Evolutionary conservation across 129 eudicot genomes (phyloP).

Genomic region (Kitagawia praeruptora): DNA sequence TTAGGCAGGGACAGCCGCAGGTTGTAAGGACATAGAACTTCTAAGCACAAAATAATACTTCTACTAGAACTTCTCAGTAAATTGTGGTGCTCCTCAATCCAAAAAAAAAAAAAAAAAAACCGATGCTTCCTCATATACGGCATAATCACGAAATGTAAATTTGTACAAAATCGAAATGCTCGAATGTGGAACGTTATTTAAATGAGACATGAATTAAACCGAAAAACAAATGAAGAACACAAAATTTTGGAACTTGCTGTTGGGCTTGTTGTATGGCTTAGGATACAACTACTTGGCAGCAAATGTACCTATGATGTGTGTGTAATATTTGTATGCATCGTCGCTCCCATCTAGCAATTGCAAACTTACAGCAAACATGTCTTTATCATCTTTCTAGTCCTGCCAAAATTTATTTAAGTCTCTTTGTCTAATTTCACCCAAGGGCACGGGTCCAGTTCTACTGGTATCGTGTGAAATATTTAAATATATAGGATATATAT

Average conservation of each 20-base stretch:
- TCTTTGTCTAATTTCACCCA: neutral
- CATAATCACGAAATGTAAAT: neutral
- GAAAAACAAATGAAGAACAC: neutral
- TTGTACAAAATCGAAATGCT: neutral
- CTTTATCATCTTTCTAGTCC: neutral
- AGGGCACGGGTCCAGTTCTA: neutral
- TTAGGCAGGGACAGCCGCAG: no score
- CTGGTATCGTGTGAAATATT: no score
- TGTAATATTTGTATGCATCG: neutral
- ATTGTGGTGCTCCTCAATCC: neutral
- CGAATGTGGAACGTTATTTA: neutral
- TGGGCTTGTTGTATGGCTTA: constrained; percentile 5
- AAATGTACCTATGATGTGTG: neutral
- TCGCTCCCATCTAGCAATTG: neutral
- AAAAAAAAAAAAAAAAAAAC: no score
- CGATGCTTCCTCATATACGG: neutral
- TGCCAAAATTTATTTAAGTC: neutral
- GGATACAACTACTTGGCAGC: constrained; percentile 8
- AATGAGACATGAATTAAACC: neutral
- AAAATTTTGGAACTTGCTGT: neutral
- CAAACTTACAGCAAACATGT: neutral
- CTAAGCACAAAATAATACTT: no score
- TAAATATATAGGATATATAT: no score
- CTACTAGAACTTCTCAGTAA: no score
- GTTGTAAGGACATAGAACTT: no score